A percentile compares a stretch with the other conserved stretches of the same genome.
Evolutionary conservation across 2,329 filamentous ascomycete genomes (phyloP).

Genomic region (Macrophomina tecta): DNA sequence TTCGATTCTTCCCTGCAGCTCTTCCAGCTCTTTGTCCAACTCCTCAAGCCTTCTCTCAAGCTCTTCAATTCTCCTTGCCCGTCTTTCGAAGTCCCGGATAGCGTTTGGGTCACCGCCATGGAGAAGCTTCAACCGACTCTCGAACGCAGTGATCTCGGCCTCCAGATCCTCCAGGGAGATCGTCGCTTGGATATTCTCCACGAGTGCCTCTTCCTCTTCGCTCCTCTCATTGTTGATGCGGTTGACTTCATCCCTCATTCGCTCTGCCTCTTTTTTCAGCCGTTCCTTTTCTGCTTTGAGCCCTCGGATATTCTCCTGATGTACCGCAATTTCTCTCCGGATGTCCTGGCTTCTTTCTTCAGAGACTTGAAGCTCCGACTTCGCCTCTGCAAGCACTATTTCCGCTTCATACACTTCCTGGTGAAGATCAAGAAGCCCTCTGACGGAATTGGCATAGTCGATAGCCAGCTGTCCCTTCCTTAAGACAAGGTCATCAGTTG

Average conservation of each 20-base stretch:
- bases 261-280: slow-evolving; percentile 39
- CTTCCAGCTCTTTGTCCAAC: slow-evolving; percentile 55
- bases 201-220: slow-evolving; percentile 35
- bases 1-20: slow-evolving; percentile 67
- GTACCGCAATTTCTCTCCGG: slow-evolving; percentile 56
- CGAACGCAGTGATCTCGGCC: slow-evolving; percentile 74
- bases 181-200: slow-evolving; percentile 35
- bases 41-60: slow-evolving; percentile 63
- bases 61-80: slow-evolving; percentile 67
- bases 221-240: slow-evolving; percentile 37
- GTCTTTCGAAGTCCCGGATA: slow-evolving; percentile 69
- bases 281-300: slow-evolving; percentile 50
- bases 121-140: slow-evolving; percentile 78
- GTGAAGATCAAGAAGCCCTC: slow-evolving; percentile 66
- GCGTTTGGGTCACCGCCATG: slow-evolving; percentile 77
- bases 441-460: slow-evolving; percentile 65
- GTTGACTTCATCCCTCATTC: slow-evolving; percentile 35
- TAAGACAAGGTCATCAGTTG: slow-evolving; percentile 35
- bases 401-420: slow-evolving; percentile 71
- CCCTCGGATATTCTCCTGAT: slow-evolving; percentile 50
- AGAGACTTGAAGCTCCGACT: slow-evolving; percentile 78
- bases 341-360: slow-evolving; percentile 68
- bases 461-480: slow-evolving; percentile 47
- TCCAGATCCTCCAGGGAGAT: slow-evolving; percentile 65
- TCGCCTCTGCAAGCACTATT: slow-evolving; percentile 76